Conservation (phyloP, 2,329 filamentous ascomycete species). For the Curvularia verruculosa region DNA sequence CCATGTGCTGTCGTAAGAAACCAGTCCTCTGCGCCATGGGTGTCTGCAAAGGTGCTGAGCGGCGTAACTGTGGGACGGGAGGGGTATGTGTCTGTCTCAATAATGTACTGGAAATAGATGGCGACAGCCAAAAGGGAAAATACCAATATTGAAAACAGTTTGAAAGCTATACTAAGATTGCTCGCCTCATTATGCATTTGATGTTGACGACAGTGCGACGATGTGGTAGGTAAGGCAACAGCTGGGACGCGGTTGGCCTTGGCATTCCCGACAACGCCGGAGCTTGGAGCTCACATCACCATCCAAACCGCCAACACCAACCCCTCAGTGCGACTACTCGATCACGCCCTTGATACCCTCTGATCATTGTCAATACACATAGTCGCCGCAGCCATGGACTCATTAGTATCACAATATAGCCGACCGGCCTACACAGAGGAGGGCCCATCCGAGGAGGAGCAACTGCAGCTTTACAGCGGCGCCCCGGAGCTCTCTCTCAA, state of each 20-base stretch:
- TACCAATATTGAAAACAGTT: no score
- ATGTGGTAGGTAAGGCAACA: constrained; percentile 14
- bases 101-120: not conserved
- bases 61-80: not conserved
- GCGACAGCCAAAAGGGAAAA: not conserved
- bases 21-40: not conserved
- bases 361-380: constrained; percentile 14
- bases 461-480: constrained; percentile 71
- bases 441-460: constrained; percentile 72
- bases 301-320: constrained; percentile 22
- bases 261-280: constrained; percentile 20
- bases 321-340: constrained; percentile 18
- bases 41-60: not conserved
- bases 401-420: constrained; percentile 90
- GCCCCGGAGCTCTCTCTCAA: constrained; percentile 82
- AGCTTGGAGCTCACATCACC: constrained; percentile 25
- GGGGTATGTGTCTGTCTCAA: not conserved
- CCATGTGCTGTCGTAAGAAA: not conserved
- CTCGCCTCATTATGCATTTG: not conserved
- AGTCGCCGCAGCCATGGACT: constrained; percentile 70
- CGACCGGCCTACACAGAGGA: constrained; percentile 77
- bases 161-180: not conserved
- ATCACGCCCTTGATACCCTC: constrained; percentile 11
- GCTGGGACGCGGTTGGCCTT: constrained; percentile 20
- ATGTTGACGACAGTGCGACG: not conserved